A percentile compares a stretch with the other conserved stretches of the same genome.
phyloP scores from a whole-genome alignment of 441 rosid species.

The Euphorbia celastroides region DNA sequence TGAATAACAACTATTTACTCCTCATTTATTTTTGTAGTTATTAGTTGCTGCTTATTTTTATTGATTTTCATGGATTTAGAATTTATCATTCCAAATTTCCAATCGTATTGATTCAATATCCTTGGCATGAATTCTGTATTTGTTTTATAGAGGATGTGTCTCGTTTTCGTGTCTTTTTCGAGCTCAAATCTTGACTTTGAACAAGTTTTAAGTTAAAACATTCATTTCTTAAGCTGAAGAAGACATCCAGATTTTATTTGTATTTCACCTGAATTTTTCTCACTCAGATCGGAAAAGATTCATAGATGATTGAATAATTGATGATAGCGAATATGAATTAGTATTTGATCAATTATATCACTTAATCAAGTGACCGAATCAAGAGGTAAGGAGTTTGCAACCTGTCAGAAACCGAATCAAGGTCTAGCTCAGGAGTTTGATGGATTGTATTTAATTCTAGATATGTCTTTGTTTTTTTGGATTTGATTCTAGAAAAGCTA shows the following conservation, averaged over 20 bases:
- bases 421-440: no score
- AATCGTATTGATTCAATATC: background rate
- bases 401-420: no score
- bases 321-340: no score
- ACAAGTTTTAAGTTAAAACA: background rate
- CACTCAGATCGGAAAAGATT: no score
- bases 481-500: no score
- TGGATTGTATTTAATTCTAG: no score
- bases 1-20: slow-evolving; percentile 6
- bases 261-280: background rate
- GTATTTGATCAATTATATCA: no score
- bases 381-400: no score
- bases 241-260: background rate
- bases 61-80: background rate
- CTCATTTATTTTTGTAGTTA: background rate
- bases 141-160: background rate
- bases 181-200: background rate
- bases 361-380: no score
- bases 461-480: no score
- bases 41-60: background rate
- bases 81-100: background rate
- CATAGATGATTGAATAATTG: no score
- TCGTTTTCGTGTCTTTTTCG: background rate
- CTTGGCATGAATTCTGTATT: background rate
- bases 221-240: background rate